Conservation (phyloP, 1,284 basidiomycete species). For the Papiliotrema laurentii region DNA sequence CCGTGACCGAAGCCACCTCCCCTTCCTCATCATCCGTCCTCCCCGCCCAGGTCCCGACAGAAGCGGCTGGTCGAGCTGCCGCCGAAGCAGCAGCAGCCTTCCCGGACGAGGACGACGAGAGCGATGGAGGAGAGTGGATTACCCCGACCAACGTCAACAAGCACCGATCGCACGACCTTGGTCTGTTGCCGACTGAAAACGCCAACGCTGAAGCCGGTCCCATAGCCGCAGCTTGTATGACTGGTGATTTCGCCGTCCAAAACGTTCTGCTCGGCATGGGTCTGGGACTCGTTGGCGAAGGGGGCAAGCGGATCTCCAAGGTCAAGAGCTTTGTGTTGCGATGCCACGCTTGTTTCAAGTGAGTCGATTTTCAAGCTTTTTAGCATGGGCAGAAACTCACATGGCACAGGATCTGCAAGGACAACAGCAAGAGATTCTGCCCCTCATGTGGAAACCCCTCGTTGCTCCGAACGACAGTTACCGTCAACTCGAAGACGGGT, state of each 20-base stretch:
- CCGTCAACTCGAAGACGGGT: constrained; percentile 61
- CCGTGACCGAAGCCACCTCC: background rate
- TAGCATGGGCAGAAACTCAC: background rate
- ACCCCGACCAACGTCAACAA: constrained; percentile 81
- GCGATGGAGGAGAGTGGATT: constrained; percentile 95
- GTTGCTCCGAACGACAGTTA: constrained; percentile 84
- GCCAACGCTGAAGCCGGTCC: constrained; percentile 31
- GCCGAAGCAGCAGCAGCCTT: constrained; percentile 49
- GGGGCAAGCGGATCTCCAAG: constrained; percentile 83
- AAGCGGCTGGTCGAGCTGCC: background rate
- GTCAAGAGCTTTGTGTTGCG: constrained; percentile 94
- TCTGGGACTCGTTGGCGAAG: constrained; percentile 81
- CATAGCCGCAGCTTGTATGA: constrained; percentile 76
- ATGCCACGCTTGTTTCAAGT: constrained; percentile 99
- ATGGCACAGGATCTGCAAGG: constrained; percentile 79
- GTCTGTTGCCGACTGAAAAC: constrained; percentile 59
- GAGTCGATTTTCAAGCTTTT: constrained; percentile 44
- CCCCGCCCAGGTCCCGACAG: background rate
- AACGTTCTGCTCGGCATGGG: constrained; percentile 97
- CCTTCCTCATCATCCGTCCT: constrained; percentile 1
- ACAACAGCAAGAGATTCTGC: constrained; percentile 91
- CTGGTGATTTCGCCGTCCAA: constrained; percentile 98
- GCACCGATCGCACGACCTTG: constrained; percentile 84
- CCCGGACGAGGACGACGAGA: constrained; percentile 55
- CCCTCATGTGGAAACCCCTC: constrained; percentile 94